Base-by-base conservation (phyloP, 2,329 filamentous ascomycete species). In the Fusarium haematococcum region DNA sequence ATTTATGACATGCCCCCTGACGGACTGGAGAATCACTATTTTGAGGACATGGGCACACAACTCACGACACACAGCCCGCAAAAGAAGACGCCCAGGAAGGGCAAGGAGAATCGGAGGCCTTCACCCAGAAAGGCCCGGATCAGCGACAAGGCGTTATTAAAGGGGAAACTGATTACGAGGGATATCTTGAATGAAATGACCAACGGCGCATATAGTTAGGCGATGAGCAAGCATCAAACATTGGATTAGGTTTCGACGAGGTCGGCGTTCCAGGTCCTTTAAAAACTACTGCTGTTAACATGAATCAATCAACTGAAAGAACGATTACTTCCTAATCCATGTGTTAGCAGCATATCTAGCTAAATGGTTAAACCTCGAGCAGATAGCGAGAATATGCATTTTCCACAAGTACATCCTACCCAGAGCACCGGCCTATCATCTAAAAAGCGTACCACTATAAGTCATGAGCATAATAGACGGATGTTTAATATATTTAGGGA, bases 101-200 rank as follows among this genome's bases (percentile, higher is more conserved):
- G 78, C 60, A 88, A 87, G 77, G 87, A 88, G 76, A 87, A 88
- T 73, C 78, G 81, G 50, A 81, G 82, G 69, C 85, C 84, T 54
- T 84, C 85, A 59, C 90, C 91, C 2, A 90, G 86, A 73, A 88
- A 81, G 77, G 87, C 84, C 9, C 91, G 89, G 78, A 86, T 91
- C 54, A 91, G 91, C 0, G 88, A 88, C 61, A 89, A 88, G 73
- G 86, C 88, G 35, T 83, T 96, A 68, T 82, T 95, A 75, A 91
- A 90, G 68, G 90, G 89, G 39, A 91, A 91, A 78, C 89, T 91
- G 39, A 88, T 97, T 65, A 86, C 95, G 79, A 89, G 90, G 79
- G 93, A 96, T 85, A 91, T 98, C 73, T 86, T 95, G 77, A 94
- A 97, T 83, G 94, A 95, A 74, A 85, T 91, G 83, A 87, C 83